phyloP scores from a whole-genome alignment of 2,329 filamentous ascomycete species.

The Fusarium mexicanum region DNA sequence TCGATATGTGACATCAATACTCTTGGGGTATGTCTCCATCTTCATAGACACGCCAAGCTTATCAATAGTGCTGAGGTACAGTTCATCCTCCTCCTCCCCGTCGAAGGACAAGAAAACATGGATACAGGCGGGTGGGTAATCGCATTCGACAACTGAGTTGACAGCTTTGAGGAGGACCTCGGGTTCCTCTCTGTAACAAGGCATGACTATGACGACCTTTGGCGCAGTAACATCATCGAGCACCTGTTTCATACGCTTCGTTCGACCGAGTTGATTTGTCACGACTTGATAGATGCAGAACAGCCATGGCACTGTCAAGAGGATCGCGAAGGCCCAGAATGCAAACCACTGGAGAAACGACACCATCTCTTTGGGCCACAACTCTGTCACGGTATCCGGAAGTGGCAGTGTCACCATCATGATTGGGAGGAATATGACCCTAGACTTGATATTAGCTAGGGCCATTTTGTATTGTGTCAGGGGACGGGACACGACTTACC shows the following conservation, averaged over 20 bases:
- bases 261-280: conserved; percentile 84
- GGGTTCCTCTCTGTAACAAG: conserved; percentile 92
- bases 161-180: conserved; percentile 85
- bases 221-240: conserved; percentile 87
- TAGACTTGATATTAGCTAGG: conserved; percentile 47
- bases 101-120: conserved; percentile 97
- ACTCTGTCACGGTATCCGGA: conserved; percentile 73
- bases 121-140: conserved; percentile 91
- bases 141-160: conserved; percentile 91
- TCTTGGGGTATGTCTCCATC: conserved; percentile 82
- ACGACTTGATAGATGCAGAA: conserved; percentile 93
- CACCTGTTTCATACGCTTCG: conserved; percentile 82
- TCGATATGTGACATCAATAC: conserved; percentile 89
- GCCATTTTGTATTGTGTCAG: neutral
- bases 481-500: conserved; percentile 60
- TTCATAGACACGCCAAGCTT: conserved; percentile 83
- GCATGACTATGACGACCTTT: conserved; percentile 96
- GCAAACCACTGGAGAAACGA: conserved; percentile 88
- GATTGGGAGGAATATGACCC: conserved; percentile 86
- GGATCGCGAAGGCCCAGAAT: conserved; percentile 89
- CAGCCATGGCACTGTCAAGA: conserved; percentile 89
- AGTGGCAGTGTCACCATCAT: conserved; percentile 94
- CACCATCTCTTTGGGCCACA: conserved; percentile 78
- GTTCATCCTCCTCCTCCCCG: conserved; percentile 85
- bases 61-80: conserved; percentile 87